Conservation (phyloP, 371 early-diverging fungal species). For the Mortierella sp. region DNA sequence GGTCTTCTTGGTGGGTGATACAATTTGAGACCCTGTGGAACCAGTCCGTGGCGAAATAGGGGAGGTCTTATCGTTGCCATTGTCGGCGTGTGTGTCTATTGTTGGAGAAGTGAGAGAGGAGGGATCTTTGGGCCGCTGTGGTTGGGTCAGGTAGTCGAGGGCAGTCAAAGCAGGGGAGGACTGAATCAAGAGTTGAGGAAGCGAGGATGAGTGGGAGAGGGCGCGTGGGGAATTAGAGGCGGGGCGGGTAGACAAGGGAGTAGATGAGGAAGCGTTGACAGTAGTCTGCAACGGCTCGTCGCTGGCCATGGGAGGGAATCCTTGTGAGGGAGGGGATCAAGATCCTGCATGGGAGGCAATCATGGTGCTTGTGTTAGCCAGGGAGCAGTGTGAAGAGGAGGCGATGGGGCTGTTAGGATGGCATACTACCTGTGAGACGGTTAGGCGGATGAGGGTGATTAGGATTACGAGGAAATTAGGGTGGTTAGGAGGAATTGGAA, state of each 20-base stretch:
- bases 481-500: background rate
- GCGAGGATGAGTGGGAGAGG: background rate
- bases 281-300: conserved; percentile 12
- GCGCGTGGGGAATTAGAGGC: background rate
- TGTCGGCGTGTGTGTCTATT: too few species aligned
- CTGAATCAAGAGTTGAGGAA: background rate
- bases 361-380: too few species aligned
- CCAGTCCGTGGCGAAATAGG: conserved; percentile 30
- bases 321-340: too few species aligned
- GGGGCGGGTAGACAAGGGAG: background rate
- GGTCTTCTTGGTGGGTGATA: conserved; percentile 30
- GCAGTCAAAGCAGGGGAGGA: conserved; percentile 4
- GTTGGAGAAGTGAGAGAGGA: conserved; percentile 3
- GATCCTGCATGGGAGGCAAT: too few species aligned
- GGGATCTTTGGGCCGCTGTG: background rate
- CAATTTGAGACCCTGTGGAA: conserved; percentile 39
- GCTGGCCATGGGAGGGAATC: background rate
- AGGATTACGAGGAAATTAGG: too few species aligned
- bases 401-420: too few species aligned
- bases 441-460: too few species aligned
- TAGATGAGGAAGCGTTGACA: background rate
- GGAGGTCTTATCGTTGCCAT: conserved; percentile 7
- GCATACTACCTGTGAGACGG: too few species aligned
- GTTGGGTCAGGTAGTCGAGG: background rate
- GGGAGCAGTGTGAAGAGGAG: too few species aligned